Evolutionary conservation across 73 alveolate genomes (phyloP), one percentile per base, ranked within the genome.

Genomic region (Symbiodinium natans): DNA sequence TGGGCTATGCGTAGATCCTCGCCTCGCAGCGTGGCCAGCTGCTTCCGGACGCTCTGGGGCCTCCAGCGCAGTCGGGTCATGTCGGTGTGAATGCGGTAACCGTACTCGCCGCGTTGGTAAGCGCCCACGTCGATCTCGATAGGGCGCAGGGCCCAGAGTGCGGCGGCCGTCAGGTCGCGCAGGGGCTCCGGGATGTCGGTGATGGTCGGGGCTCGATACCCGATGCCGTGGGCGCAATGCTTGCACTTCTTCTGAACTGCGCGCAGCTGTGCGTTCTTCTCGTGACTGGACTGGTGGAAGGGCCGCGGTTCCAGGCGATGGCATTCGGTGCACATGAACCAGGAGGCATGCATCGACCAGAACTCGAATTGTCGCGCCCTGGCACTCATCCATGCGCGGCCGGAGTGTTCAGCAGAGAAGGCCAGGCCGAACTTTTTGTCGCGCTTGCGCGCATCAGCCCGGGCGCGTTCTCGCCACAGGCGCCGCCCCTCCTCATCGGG

Each of bases 131-230:
- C 29, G 59, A 82, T 41, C 38, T 39, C 33, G 38, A 82, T 8
- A 7, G 90, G 90, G 29, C 90, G 90, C 40, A 82, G 68, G 33
- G 90, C 90, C 68, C 21, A 36, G 46, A 82, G 13, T 7, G 40
- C 68, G 10, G 6, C 90, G 33, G 71, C 40, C 31, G 63, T 40
- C 71, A 82, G 68, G 68, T 41, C 38, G 17, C 90, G 59, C n/a
- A 82, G 42, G 8, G 8, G 39, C 39, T 25, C 33, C 2, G 90
- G 90, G 17, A 6, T 36, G 36, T 82, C 90, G 40, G 10, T 38
- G 39, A 41, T 59, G n/a, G 2, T 34, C 31, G 90, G 90, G 34
- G 90, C n/a, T 41, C 71, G 33, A 25, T 82, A 82, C 31, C 90
- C 90, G n/a, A n/a, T n/a, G n/a, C 46, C 38, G 48, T 74, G 33